Base-by-base conservation (phyloP, 495 filamentous ascomycete genomes). In the Cryomyces antarcticus region DNA sequence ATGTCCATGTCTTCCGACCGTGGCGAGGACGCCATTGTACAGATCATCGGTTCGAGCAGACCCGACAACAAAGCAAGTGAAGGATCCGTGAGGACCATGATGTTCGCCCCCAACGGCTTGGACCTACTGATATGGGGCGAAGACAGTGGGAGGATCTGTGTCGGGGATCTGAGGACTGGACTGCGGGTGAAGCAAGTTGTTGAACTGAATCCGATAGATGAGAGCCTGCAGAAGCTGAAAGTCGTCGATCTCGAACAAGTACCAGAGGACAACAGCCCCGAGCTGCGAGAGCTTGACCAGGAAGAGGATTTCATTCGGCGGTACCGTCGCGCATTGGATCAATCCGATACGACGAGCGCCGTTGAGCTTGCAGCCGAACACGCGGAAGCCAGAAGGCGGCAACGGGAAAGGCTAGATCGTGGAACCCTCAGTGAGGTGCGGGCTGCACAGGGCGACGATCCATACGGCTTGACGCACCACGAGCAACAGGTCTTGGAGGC, bases 81-180 rank as follows among this genome's bases (percentile, higher is more conserved):
- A 13, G 88, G 92, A 43, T 85, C 89, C 37, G 75, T 97, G 41
- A 74, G 89, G 41, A 81, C 84, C 43, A 88, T 97, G 76, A 69
- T 75, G 24, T 97, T 97, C 55, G 79, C 82, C 0, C 86, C 89
- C 3, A 82, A 80, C 13, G 83, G 87, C 7, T 82, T 77, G 71
- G 88, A 97, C 57, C 71, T 97, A 11, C 67, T 97, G 31, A 80
- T 92, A 27, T 95, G 88, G 86, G 74, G 85, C 17, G 89, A 97
- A 61, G 79, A 93, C 47, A 78, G 77, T 46, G 87, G 83, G 6
- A 71, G 80, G 49, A 70, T 88, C 31, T 87, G 85, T 7, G 66
- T 96, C 38, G 80, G 80, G 3, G 89, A 97, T 63, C 62, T 87
- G 24, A 78, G 89, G 24, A 75, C 73, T 45, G 73, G 76, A 17